phyloP scores from a whole-genome alignment of 176 grass and related monocot species.

The Pontederia paniculata region DNA sequence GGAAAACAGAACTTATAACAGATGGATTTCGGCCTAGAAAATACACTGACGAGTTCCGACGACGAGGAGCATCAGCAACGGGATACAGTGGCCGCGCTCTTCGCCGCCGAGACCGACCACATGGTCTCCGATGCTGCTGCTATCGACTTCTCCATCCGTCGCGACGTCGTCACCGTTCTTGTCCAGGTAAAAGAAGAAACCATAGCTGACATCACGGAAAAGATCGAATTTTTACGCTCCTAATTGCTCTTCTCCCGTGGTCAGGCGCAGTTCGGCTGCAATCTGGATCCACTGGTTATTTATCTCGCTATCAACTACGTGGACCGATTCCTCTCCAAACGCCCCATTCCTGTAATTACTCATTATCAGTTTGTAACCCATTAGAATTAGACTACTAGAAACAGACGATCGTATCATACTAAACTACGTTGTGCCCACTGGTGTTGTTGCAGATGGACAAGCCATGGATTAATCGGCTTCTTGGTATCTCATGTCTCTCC shows the following conservation, averaged over 20 bases:
- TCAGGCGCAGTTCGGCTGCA: conserved; percentile 49
- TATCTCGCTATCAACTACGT: conserved; percentile 91
- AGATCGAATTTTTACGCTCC: not conserved
- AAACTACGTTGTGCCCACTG: not conserved
- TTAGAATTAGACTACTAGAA: no score
- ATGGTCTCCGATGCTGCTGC: conserved; percentile 19
- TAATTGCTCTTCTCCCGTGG: conserved; percentile 8
- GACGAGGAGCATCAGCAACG: conserved; percentile 13
- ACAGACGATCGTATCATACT: not conserved
- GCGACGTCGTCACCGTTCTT: conserved; percentile 44
- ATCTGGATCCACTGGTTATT: conserved; percentile 53
- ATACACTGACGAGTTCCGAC: not conserved
- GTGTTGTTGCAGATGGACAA: not conserved
- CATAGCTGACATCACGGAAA: not conserved
- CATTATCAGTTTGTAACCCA: no score
- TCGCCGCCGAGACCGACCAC: conserved; percentile 36
- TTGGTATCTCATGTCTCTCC: conserved; percentile 14
- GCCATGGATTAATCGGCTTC: conserved; percentile 6
- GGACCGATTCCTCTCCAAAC: conserved; percentile 88
- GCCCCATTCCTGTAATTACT: conserved; percentile 44
- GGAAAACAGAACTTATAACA: not conserved
- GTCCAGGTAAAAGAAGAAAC: conserved; percentile 36
- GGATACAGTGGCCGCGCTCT: conserved; percentile 39
- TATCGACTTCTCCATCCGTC: conserved; percentile 29
- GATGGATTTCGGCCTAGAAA: conserved; percentile 36